Conservation (phyloP, 2,329 filamentous ascomycete genomes). For the Fusarium devonianum region DNA sequence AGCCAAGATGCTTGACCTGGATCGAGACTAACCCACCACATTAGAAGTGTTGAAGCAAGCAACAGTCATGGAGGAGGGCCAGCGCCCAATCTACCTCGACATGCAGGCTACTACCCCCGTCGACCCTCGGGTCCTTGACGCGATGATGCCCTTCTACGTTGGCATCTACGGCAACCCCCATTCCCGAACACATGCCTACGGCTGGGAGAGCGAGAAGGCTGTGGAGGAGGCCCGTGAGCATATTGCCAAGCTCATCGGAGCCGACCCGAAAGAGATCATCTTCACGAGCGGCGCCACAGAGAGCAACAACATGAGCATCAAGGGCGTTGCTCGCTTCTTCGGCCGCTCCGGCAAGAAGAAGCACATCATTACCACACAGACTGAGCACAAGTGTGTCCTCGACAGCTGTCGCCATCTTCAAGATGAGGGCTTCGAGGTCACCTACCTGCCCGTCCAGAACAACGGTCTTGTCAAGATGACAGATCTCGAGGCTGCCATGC, state of each 20-base stretch:
- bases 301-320: conserved; percentile 99
- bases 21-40: conserved; percentile 22
- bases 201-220: conserved; percentile 96
- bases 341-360: conserved; percentile 94
- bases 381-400: conserved; percentile 98
- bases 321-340: conserved; percentile 96
- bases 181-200: conserved; percentile 95
- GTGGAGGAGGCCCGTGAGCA: conserved; percentile 86
- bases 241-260: conserved; percentile 86
- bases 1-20: neutral
- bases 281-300: conserved; percentile 98
- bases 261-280: conserved; percentile 97
- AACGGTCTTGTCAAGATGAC: conserved; percentile 87
- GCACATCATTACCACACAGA: conserved; percentile 97
- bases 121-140: conserved; percentile 92
- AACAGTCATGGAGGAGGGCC: conserved; percentile 90
- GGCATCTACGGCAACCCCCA: conserved; percentile 97
- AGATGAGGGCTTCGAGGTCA: conserved; percentile 95
- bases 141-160: conserved; percentile 94
- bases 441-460: conserved; percentile 89
- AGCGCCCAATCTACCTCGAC: conserved; percentile 94
- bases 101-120: conserved; percentile 98
- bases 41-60: conserved; percentile 86
- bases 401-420: conserved; percentile 97
- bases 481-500: conserved; percentile 85